These are phyloP conservation scores for Calonectria pteridis DNA, from an alignment of 2,329 filamentous ascomycete genomes.

Conservation along the genomic window DNA sequence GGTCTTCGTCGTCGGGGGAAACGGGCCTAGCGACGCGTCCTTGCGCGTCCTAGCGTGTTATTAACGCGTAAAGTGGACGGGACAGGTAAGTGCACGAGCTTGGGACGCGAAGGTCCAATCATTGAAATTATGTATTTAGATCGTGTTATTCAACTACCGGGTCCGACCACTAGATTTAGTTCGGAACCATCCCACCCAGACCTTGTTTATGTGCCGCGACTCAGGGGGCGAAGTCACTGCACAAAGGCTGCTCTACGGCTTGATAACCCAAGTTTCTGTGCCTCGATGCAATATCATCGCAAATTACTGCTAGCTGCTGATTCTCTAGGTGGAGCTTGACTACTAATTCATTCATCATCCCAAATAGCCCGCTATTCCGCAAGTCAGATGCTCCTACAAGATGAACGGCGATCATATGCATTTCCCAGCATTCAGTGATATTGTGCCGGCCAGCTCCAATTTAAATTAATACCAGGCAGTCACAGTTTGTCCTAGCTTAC, in stretches of 20 bases:
- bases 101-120: not conserved
- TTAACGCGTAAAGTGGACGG: constrained; percentile 25
- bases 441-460: not conserved
- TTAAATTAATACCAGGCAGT: not conserved
- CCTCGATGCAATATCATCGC: not conserved
- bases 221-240: not conserved
- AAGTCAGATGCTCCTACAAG: not conserved
- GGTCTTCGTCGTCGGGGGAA: constrained; percentile 27
- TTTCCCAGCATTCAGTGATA: not conserved
- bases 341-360: not conserved
- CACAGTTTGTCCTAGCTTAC: not conserved
- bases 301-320: not conserved
- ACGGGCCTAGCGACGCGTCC: constrained; percentile 28
- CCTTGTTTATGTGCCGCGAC: not conserved
- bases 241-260: not conserved
- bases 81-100: not conserved
- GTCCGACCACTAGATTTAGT: not conserved
- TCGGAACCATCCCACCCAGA: not conserved
- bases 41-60: constrained; percentile 12
- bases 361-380: not conserved
- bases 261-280: not conserved
- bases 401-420: not conserved
- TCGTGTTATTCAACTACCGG: not conserved
- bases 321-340: not conserved
- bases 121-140: not conserved